Conservation (phyloP, 2,329 filamentous ascomycete genomes). For the Shiraia bambusicola region DNA sequence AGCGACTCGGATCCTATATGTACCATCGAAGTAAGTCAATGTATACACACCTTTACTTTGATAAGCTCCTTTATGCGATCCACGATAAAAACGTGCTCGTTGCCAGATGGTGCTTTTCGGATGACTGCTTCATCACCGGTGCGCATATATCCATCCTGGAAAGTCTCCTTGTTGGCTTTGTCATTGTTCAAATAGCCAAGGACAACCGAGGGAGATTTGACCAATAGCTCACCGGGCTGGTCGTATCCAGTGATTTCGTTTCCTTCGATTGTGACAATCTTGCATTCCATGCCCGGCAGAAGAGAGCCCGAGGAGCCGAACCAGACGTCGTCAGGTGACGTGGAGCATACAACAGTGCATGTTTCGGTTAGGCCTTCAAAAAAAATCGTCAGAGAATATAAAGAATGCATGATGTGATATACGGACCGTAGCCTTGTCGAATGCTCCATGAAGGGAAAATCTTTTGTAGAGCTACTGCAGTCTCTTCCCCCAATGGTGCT, state of each 20-base stretch:
- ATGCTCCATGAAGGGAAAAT: constrained; percentile 66
- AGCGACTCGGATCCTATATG: neutral
- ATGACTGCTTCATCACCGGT: constrained; percentile 72
- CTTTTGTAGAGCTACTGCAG: constrained; percentile 62
- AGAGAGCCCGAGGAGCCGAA: constrained; percentile 72
- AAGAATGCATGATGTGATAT: neutral
- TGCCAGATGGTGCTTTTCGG: constrained; percentile 58
- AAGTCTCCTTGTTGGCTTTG: constrained; percentile 79
- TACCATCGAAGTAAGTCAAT: neutral
- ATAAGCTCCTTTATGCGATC: constrained; percentile 80
- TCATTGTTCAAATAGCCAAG: constrained; percentile 87
- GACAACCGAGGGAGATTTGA: constrained; percentile 69
- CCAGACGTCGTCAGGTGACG: constrained; percentile 63
- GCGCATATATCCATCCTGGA: constrained; percentile 72
- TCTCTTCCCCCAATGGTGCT: constrained; percentile 74
- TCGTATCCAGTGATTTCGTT: constrained; percentile 70
- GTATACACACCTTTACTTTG: constrained; percentile 66
- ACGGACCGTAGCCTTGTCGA: constrained; percentile 69
- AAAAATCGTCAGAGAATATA: constrained; percentile 3
- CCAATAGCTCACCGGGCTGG: constrained; percentile 75
- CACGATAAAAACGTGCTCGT: constrained; percentile 82
- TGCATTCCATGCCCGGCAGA: constrained; percentile 63
- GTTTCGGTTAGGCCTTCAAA: constrained; percentile 71
- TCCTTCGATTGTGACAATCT: constrained; percentile 68
- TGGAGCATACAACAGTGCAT: constrained; percentile 66